A percentile compares a stretch with the other conserved stretches of the same genome.
These are phyloP conservation scores for Starmera quercuum DNA, from an alignment of 805 yeast genomes.

Conservation along the genomic window DNA sequence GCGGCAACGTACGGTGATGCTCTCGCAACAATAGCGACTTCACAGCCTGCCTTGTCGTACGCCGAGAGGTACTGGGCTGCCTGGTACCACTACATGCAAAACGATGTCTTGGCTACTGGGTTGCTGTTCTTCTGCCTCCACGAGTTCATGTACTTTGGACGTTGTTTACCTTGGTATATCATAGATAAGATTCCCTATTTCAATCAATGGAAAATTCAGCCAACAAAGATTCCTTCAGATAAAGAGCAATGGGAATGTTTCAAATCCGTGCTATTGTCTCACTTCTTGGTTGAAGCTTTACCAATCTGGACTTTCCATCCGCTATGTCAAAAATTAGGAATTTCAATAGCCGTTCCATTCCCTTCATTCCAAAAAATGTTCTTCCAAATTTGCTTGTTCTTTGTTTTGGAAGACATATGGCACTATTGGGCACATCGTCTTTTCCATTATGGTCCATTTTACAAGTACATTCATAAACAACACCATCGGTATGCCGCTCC, in stretches of 20 bases:
- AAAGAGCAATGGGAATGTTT: slow-evolving; percentile 92
- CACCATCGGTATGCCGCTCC: slow-evolving; percentile 98
- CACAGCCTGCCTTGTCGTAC: slow-evolving; percentile 27
- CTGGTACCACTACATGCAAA: slow-evolving; percentile 77
- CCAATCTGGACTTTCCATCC: slow-evolving; percentile 99
- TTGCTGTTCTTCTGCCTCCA: slow-evolving; percentile 73
- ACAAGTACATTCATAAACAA: slow-evolving; percentile 92
- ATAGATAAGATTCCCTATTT: slow-evolving; percentile 83
- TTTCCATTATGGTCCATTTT: slow-evolving; percentile 82
- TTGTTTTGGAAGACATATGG: slow-evolving; percentile 89
- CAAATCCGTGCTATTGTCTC: slow-evolving; percentile 76
- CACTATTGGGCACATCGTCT: slow-evolving; percentile 94
- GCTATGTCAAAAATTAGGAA: slow-evolving; percentile 73
- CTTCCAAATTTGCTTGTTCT: slow-evolving; percentile 67
- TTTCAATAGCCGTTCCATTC: slow-evolving; percentile 76
- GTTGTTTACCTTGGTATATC: slow-evolving; percentile 89
- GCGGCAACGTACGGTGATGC: not conserved
- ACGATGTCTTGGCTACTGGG: slow-evolving; percentile 91
- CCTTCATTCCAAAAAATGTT: slow-evolving; percentile 56
- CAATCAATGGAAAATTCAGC: slow-evolving; percentile 84
- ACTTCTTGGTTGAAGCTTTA: slow-evolving; percentile 86
- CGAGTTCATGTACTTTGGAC: slow-evolving; percentile 84
- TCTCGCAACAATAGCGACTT: not conserved
- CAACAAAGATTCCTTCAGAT: slow-evolving; percentile 68
- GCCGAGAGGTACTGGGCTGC: slow-evolving; percentile 82